These are phyloP conservation scores for Penicillium macrosclerotiorum DNA, from an alignment of 495 filamentous ascomycete species.

Conservation along the genomic window DNA sequence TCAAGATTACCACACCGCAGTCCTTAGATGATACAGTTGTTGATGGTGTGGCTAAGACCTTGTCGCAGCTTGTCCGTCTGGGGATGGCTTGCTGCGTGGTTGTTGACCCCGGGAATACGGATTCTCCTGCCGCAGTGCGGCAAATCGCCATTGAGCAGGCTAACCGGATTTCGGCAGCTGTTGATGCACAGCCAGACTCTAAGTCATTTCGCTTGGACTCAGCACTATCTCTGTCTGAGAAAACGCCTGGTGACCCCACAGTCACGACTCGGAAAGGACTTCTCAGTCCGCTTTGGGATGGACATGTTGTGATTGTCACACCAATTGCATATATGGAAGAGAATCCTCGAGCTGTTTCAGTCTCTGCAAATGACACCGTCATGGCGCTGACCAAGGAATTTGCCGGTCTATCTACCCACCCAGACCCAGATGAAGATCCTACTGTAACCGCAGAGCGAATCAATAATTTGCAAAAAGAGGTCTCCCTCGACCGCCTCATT, in stretches of 20 bases:
- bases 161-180: slow-evolving; percentile 69
- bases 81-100: slow-evolving; percentile 81
- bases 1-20: slow-evolving; percentile 78
- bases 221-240: slow-evolving; percentile 48
- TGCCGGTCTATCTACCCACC: slow-evolving; percentile 49
- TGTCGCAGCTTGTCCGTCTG: slow-evolving; percentile 76
- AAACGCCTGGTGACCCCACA: slow-evolving; percentile 27
- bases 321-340: slow-evolving; percentile 65
- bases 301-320: slow-evolving; percentile 75
- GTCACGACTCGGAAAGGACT: slow-evolving; percentile 61
- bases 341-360: slow-evolving; percentile 50
- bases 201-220: slow-evolving; percentile 69
- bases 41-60: slow-evolving; percentile 73
- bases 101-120: slow-evolving; percentile 60
- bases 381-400: slow-evolving; percentile 72
- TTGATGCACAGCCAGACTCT: slow-evolving; percentile 63
- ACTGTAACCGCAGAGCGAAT: slow-evolving; percentile 42
- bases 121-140: slow-evolving; percentile 33
- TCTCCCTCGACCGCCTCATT: slow-evolving; percentile 81
- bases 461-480: slow-evolving; percentile 46
- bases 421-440: slow-evolving; percentile 48
- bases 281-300: slow-evolving; percentile 66
- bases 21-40: slow-evolving; percentile 63
- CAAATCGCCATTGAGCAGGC: slow-evolving; percentile 58
- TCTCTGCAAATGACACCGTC: slow-evolving; percentile 65